Base-by-base conservation (phyloP, 345 rosid genomes). In the Rhodamnia rubescens region DNA sequence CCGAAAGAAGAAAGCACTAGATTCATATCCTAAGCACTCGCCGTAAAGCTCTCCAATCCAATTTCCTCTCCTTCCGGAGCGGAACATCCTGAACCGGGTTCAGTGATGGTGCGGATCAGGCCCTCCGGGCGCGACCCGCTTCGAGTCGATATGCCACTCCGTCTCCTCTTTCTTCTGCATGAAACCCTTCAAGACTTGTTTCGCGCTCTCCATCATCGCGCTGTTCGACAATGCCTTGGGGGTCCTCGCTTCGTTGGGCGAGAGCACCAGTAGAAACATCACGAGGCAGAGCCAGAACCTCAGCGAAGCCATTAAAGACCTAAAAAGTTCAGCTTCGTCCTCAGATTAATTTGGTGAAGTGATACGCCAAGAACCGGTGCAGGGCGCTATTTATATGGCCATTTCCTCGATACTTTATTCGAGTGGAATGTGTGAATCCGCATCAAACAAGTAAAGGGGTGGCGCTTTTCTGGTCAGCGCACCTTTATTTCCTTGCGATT, bases 51-150 rank as follows among this genome's bases (percentile, higher is more conserved):
- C 44, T 18, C 24, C 12, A 8, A 32, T 69, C 11, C 24, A 69
- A 8, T 8, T 2, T 64, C 78, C 10, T 49, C 11, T 49, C 9
- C 78, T 69, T 8, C 26, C 40, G 6, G 80, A 9, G 47, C 3
- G 7, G 42, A 20, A 21, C 80, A 12, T 36, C 47, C 47, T 12
- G 55, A 44, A 21, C 14, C 4, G 24, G 47, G 80, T 42, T 81
- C 61, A 87, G 51, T 87, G 88, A 11, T 87, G 88, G 16, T 84
- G 84, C 14, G 88, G 88, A 81, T 87, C 81, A 32, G 88, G 88
- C 22, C 88, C 88, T 9, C 88, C 86, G 5, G 88, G 88, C n/a
- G 84, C 84, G 24, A 53, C 50, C 29, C 86, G 78, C 40, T 84
- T 86, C 36, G 82, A 78, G n/a, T 82, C 82, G 21, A 52, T 84